Evolutionary conservation across 177 flowering plant genomes (phyloP).

Genomic region (Tripterygium wilfordii): DNA sequence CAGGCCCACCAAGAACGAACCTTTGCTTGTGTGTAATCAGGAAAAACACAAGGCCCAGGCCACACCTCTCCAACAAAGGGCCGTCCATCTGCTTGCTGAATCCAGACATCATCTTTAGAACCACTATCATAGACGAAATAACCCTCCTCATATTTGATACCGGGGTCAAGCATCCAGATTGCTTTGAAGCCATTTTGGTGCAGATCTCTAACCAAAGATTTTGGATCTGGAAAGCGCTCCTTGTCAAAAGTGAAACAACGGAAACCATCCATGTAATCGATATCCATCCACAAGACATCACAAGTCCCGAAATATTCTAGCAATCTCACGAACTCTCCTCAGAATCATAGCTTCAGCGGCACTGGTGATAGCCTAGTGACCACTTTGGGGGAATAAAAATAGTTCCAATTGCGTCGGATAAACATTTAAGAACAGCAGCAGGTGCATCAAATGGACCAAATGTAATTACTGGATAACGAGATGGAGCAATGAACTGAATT

Average conservation of each 20-base stretch:
- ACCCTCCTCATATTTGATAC: constrained; percentile 74
- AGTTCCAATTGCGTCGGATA: constrained; percentile 81
- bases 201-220: constrained; percentile 60
- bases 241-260: constrained; percentile 91
- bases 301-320: constrained; percentile 78
- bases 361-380: constrained; percentile 95
- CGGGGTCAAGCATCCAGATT: constrained; percentile 99
- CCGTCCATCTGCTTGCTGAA: constrained; percentile 61
- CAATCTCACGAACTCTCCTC: constrained; percentile 57
- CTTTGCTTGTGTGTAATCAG: constrained; percentile 80
- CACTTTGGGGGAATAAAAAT: constrained; percentile 98
- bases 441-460: constrained; percentile 93
- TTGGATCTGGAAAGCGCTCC: constrained; percentile 78
- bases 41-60: constrained; percentile 98
- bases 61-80: constrained; percentile 88
- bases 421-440: constrained; percentile 50
- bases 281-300: constrained; percentile 98
- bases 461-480: constrained; percentile 72
- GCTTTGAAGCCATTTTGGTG: constrained; percentile 81
- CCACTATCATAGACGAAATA: constrained; percentile 90
- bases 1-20: constrained; percentile 88
- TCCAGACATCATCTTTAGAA: constrained; percentile 63
- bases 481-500: constrained; percentile 52
- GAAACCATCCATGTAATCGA: constrained; percentile 98
- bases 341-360: constrained; percentile 91